Evolutionary conservation across 2,329 filamentous ascomycete genomes (phyloP), one percentile per base, ranked within the genome.

Genomic region (Stagonosporopsis rhizophila): DNA sequence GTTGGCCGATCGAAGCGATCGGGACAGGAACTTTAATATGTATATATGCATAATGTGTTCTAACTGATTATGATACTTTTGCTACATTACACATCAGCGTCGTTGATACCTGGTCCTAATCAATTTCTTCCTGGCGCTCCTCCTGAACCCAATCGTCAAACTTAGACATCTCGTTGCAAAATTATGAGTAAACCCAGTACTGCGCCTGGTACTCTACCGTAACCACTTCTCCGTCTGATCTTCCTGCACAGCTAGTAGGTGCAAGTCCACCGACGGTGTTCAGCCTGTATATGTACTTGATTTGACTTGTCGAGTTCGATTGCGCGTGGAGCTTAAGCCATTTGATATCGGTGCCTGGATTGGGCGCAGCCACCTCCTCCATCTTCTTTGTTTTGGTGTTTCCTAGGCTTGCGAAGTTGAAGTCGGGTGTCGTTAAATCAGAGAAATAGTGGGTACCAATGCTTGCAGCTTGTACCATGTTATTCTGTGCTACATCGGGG

Each of bases 161-260:
- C 3, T 12, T 15, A 32, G 30, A 15, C 15, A n/a, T 32, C 7
- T 32, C 30, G 9, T n/a, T 8, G 4, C 15, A 34, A 19, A 12
- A 25, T 56, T 44, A 67, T 9, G 60, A 75, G 56, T 76, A 85
- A 45, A 82, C 87, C 89, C 84, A 88, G 64, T 91, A 97, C 83
- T 94, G 85, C 37, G 93, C 87, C 40, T 90, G 81, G 77, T 98
- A 97, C 68, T 91, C 81, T n/a, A 96, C 85, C 59, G 89, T 81
- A 62, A 97, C 91, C 11, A 71, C 62, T n/a, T 64, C 58, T 0
- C 64, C 71, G 4, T 64, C 56, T 0, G 77, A 71, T 52, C 74
- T 69, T 7, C 82, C 81, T 0, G 81, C 77, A 74, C 94, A 97
- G 0, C 85, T 89, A 5, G 82, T 77, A 0, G 93, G 93, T 1